phyloP scores from a whole-genome alignment of 768 basidiomycete genomes.

The Phlegmacium glaucopus region DNA sequence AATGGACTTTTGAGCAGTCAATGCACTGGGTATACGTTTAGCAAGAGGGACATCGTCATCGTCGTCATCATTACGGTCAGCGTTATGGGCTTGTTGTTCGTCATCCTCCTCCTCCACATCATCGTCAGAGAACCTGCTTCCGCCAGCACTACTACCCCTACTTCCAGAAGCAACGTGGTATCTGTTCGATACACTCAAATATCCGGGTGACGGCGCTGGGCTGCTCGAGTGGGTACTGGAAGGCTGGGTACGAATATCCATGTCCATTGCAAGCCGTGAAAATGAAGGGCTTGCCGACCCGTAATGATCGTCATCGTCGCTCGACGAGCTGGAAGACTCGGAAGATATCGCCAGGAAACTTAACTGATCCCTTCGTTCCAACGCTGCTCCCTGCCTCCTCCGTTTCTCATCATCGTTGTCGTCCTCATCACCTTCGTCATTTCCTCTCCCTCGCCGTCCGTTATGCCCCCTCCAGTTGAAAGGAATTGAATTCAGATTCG shows the following conservation, averaged over 20 bases:
- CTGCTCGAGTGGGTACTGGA: background rate
- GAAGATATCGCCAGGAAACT: conserved; percentile 1
- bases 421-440: conserved; percentile 31
- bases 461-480: conserved; percentile 17
- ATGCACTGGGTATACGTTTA: conserved; percentile 75
- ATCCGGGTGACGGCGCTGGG: background rate
- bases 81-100: conserved; percentile 9
- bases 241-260: conserved; percentile 7
- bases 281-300: background rate
- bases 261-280: conserved; percentile 2
- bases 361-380: conserved; percentile 8
- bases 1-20: conserved; percentile 80
- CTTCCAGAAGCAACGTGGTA: background rate
- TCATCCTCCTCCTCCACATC: conserved; percentile 30
- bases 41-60: conserved; percentile 88
- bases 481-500: too few species aligned
- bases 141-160: conserved; percentile 2
- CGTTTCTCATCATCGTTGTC: conserved; percentile 29
- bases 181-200: too few species aligned
- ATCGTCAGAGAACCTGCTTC: conserved; percentile 24
- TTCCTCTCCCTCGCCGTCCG: conserved; percentile 11
- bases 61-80: conserved; percentile 55
- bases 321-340: conserved; percentile 6
- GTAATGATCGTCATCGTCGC: conserved; percentile 6
- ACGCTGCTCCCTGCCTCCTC: conserved; percentile 7